Evolutionary conservation across 352 stramenopile species (phyloP).

Genomic region (Globisporangium ultimum): DNA sequence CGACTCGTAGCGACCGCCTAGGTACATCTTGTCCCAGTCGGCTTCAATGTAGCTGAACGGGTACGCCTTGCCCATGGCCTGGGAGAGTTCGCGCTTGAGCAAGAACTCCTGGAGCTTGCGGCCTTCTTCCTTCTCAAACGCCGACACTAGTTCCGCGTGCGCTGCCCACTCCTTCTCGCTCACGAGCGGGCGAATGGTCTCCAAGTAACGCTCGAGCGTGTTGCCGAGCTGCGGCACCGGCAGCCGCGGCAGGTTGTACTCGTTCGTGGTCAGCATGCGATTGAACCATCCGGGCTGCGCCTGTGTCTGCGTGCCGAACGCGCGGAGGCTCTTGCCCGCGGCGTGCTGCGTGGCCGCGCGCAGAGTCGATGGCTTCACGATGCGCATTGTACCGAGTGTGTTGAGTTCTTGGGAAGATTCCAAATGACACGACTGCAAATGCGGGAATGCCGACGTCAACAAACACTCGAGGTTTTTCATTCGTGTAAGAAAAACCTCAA

Average conservation of each 20-base stretch:
- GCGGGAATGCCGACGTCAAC: background rate
- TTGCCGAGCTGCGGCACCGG: conserved; percentile 88
- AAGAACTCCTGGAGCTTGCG: conserved; percentile 58
- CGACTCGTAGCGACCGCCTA: conserved; percentile 84
- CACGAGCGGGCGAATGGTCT: conserved; percentile 78
- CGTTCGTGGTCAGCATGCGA: conserved; percentile 70
- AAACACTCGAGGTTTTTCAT: conserved; percentile 13
- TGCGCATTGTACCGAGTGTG: conserved; percentile 1
- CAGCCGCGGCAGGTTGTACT: conserved; percentile 76
- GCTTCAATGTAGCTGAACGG: conserved; percentile 93
- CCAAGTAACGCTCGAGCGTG: conserved; percentile 85
- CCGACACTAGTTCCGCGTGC: conserved; percentile 58
- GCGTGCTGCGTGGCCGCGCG: background rate
- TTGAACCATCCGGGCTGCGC: conserved; percentile 66
- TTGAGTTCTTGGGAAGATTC: background rate
- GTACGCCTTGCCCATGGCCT: conserved; percentile 80
- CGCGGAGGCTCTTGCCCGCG: conserved; percentile 5
- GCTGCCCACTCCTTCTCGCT: conserved; percentile 54
- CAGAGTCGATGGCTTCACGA: conserved; percentile 1
- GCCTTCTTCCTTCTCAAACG: conserved; percentile 50
- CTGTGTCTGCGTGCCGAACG: conserved; percentile 17
- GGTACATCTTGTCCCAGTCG: conserved; percentile 91
- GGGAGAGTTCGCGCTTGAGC: conserved; percentile 68
- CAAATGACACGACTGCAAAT: background rate
- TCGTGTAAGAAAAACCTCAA: conserved; percentile 21